Evolutionary conservation across 345 rosid species (phyloP).

Genomic region (Brassica rapa): DNA sequence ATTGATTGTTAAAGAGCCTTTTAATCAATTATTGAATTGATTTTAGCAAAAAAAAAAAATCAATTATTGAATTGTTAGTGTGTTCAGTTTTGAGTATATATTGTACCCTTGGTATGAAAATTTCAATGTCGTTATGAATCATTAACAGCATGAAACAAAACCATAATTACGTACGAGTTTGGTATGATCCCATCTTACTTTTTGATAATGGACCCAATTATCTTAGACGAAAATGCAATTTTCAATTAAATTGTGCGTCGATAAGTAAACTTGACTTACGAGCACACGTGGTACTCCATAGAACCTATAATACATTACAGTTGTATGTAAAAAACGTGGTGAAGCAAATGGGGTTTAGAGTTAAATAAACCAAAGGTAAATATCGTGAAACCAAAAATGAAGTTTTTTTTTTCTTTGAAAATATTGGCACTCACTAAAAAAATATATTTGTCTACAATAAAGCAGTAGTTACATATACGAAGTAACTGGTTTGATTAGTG

Average conservation of each 20-base stretch:
- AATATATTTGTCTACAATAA: background rate
- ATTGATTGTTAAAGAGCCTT: background rate
- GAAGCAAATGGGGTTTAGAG: slow-evolving; percentile 13
- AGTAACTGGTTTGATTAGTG: background rate
- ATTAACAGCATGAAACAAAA: slow-evolving; percentile 21
- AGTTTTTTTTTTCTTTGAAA: background rate
- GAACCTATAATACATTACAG: slow-evolving; percentile 24
- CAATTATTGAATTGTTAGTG: background rate
- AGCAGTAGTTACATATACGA: background rate
- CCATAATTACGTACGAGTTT: slow-evolving; percentile 30
- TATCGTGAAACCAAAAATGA: slow-evolving; percentile 6
- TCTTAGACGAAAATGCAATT: slow-evolving; percentile 14
- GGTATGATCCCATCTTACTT: slow-evolving; percentile 37
- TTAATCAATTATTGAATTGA: background rate
- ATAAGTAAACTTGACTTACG: slow-evolving; percentile 21
- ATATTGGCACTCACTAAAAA: background rate
- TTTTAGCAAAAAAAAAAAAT: too few species aligned
- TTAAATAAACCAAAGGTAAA: background rate
- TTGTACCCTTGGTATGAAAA: slow-evolving; percentile 10
- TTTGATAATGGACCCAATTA: slow-evolving; percentile 29
- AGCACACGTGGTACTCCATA: slow-evolving; percentile 30
- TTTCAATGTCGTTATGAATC: slow-evolving; percentile 1
- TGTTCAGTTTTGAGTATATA: slow-evolving; percentile 4
- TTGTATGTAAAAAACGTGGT: slow-evolving; percentile 8
- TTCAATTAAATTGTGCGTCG: slow-evolving; percentile 20